Evolutionary conservation across 169 alveolate genomes (phyloP), one percentile per base, ranked within the genome.

Genomic region (Eimeria maxima): DNA sequence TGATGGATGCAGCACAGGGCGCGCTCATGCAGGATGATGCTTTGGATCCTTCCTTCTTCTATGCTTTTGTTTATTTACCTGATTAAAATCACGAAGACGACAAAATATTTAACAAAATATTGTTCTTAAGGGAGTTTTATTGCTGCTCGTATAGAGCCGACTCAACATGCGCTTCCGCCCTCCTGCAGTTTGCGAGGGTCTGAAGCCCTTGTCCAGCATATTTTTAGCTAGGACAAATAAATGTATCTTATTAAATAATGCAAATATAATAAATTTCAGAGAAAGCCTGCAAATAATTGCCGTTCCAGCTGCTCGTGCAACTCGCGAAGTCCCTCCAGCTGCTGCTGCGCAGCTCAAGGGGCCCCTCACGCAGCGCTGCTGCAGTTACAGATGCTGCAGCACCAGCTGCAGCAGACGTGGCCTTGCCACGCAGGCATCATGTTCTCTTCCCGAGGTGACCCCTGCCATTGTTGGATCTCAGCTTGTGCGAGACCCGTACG

Each of bases 401-500:
- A 29, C 5, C 81, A 71, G 47, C 81, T 11, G 13, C 84, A 44
- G 88, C 88, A 50, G 91, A n/a, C 47, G 71, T n/a, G 16, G 44
- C 53, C 74, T 55, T 74, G 20, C 50, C 29, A 47, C 91, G 53
- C 22, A 63, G 44, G 73, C 74, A 0, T 47, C 73, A 13, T 22
- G 7, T 13, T 14, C 74, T 7, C 91, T 55, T 50, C 91, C 74
- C 10, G 91, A 83, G 24, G 73, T 83, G 11, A 83, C 91, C 47
- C 91, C 91, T 0, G 91, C 91, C 13, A 55, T 55, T 7, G 27
- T 83, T 22, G 91, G 91, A 20, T 55, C 71, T 27, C 27, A 24
- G 50, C 42, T 83, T 13, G 91, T 83, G 73, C 69, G 73, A 53
- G 91, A 83, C 27, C 91, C 91, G 24, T 47, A 83, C 60, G 91